These are phyloP conservation scores for Podospora conica DNA, from an alignment of 495 filamentous ascomycete genomes.

Conservation along the genomic window DNA sequence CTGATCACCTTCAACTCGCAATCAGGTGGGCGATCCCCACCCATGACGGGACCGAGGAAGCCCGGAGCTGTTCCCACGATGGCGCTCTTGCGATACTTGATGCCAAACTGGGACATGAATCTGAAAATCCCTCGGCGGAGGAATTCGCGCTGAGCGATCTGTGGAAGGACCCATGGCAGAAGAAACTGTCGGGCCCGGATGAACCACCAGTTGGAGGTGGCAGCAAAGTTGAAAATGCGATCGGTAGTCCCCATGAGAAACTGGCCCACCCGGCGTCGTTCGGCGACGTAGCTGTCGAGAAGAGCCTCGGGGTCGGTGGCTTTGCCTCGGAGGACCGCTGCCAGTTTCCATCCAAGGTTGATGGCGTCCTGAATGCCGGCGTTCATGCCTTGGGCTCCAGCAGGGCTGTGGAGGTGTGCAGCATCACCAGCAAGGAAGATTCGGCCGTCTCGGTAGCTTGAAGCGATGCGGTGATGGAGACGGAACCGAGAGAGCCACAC, in stretches of 20 bases:
- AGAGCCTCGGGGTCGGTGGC: conserved; percentile 11
- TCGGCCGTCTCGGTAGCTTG: conserved; percentile 29
- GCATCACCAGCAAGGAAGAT: conserved; percentile 54
- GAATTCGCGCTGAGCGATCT: conserved; percentile 17
- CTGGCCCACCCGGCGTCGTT: conserved; percentile 33
- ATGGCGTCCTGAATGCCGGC: conserved; percentile 54
- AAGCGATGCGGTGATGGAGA: conserved; percentile 34
- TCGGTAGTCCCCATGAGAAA: conserved; percentile 32
- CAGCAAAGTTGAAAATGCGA: conserved; percentile 33
- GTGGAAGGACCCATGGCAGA: conserved; percentile 31
- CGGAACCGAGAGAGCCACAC: conserved; percentile 38
- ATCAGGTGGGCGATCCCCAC: conserved; percentile 33
- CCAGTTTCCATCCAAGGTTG: conserved; percentile 55
- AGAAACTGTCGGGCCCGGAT: conserved; percentile 28
- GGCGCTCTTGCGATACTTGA: conserved; percentile 32
- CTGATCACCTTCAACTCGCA: conserved; percentile 14
- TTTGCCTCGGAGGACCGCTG: conserved; percentile 22
- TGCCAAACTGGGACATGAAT: conserved; percentile 36
- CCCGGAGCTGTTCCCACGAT: conserved; percentile 26
- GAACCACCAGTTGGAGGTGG: conserved; percentile 26
- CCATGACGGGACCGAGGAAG: conserved; percentile 22
- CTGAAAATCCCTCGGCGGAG: conserved; percentile 20
- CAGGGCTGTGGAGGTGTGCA: conserved; percentile 53
- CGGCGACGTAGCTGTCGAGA: conserved; percentile 35
- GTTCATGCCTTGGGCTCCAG: conserved; percentile 57